Evolutionary conservation across 148 eudicot species (phyloP).

Genomic region (Persicaria tinctoria): DNA sequence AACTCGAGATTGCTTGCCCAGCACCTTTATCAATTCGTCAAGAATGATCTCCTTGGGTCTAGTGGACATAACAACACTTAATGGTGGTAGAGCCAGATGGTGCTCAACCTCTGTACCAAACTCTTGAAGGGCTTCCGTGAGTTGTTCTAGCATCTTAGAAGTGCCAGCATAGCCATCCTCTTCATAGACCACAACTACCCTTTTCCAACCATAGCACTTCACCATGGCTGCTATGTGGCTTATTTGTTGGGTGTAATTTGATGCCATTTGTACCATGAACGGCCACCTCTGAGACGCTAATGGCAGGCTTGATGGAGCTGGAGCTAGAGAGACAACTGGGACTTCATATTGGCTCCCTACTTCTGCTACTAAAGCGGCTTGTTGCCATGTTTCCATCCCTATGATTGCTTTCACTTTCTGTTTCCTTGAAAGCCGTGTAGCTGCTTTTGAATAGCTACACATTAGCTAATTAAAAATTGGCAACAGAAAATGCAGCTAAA

Average conservation of each 20-base stretch:
- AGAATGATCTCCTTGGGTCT: slow-evolving; percentile 22
- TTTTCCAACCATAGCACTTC: slow-evolving; percentile 31
- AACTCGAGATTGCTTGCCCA: slow-evolving; percentile 31
- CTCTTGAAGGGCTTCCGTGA: slow-evolving; percentile 29
- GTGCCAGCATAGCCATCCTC: slow-evolving; percentile 25
- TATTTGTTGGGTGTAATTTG: slow-evolving; percentile 18
- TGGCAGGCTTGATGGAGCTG: slow-evolving; percentile 15
- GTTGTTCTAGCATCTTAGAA: slow-evolving; percentile 18
- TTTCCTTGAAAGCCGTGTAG: slow-evolving; percentile 20
- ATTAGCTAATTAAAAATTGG: neutral
- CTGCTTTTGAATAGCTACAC: slow-evolving; percentile 12
- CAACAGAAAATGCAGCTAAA: neutral
- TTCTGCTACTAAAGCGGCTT: slow-evolving; percentile 27
- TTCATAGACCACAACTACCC: slow-evolving; percentile 38
- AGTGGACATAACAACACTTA: slow-evolving; percentile 8
- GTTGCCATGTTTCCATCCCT: slow-evolving; percentile 29
- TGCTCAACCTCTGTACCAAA: slow-evolving; percentile 27
- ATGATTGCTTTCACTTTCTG: slow-evolving; percentile 25
- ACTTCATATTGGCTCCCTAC: slow-evolving; percentile 25
- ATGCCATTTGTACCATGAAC: slow-evolving; percentile 31
- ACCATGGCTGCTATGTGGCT: slow-evolving; percentile 29
- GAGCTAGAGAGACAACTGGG: slow-evolving; percentile 31
- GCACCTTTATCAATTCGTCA: slow-evolving; percentile 22
- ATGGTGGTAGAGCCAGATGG: slow-evolving; percentile 26
- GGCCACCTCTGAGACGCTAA: slow-evolving; percentile 21